phyloP scores from a whole-genome alignment of 768 basidiomycete genomes.

The Hypholoma fasciculare region DNA sequence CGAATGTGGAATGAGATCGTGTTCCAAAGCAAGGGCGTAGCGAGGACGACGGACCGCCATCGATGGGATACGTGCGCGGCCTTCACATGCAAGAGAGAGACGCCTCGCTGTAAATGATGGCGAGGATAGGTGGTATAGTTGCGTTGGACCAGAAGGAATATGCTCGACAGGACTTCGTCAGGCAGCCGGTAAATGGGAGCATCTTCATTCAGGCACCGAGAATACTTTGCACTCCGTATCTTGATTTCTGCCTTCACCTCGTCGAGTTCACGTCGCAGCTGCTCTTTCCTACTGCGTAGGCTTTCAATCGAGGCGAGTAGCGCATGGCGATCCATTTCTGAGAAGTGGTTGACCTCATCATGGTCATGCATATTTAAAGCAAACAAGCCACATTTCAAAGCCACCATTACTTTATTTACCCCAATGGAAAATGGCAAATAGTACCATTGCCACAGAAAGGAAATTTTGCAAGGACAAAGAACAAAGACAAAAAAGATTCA shows the following conservation, averaged over 20 bases:
- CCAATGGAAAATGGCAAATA: too few species aligned
- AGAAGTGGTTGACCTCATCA: not conserved
- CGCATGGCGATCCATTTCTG: not conserved
- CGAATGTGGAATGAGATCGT: conserved; percentile 32
- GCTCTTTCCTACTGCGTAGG: conserved; percentile 26
- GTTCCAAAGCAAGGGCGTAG: conserved; percentile 46
- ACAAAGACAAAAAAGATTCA: not conserved
- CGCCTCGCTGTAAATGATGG: too few species aligned
- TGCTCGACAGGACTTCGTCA: conserved; percentile 37
- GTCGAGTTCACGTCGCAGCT: conserved; percentile 34
- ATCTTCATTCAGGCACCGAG: conserved; percentile 33
- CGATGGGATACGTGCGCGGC: conserved; percentile 45
- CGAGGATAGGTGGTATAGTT: not conserved
- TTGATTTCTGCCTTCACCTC: conserved; percentile 32
- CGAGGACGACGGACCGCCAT: conserved; percentile 42
- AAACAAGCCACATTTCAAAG: not conserved
- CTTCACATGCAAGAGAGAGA: conserved; percentile 31
- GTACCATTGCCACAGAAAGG: not conserved
- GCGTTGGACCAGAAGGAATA: conserved; percentile 36
- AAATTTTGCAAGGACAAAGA: too few species aligned
- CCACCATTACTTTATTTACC: too few species aligned
- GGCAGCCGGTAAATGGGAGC: conserved; percentile 37
- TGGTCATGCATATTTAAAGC: not conserved
- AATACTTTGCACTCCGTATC: conserved; percentile 29
- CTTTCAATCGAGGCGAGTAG: not conserved